Evolutionary conservation across 1,284 basidiomycete genomes (phyloP).

Genomic region (Naganishia sp.): DNA sequence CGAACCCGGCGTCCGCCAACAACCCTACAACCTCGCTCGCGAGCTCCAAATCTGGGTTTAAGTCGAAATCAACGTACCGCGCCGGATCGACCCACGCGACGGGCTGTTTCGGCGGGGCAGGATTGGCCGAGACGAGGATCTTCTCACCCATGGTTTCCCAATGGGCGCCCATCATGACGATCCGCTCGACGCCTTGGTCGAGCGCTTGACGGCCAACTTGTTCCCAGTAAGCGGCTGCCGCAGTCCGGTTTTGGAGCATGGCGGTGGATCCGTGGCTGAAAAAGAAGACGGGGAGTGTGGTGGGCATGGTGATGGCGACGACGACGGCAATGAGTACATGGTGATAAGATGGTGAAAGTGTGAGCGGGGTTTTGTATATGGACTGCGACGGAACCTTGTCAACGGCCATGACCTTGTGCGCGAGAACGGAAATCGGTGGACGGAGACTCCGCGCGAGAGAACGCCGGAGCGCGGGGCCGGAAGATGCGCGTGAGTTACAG

Average conservation of each 20-base stretch:
- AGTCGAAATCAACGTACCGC: conserved; percentile 38
- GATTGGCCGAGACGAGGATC: conserved; percentile 38
- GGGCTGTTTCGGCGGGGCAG: conserved; percentile 40
- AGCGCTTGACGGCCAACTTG: conserved; percentile 39
- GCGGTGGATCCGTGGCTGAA: conserved; percentile 41
- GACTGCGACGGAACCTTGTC: too few relatives aligned
- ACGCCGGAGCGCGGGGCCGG: too few relatives aligned
- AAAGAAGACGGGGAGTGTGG: conserved; percentile 33
- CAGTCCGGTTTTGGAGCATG: conserved; percentile 40
- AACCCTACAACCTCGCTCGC: conserved; percentile 34
- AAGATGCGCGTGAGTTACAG: too few relatives aligned
- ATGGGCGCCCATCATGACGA: conserved; percentile 43
- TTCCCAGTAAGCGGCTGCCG: conserved; percentile 41
- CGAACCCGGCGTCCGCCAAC: conserved; percentile 36
- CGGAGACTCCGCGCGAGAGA: too few relatives aligned
- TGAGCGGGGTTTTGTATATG: too few relatives aligned
- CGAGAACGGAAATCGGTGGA: too few relatives aligned
- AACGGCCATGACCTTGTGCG: too few relatives aligned
- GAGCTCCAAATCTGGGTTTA: conserved; percentile 36
- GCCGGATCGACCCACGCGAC: conserved; percentile 38
- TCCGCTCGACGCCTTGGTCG: conserved; percentile 38
- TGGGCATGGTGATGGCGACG: neutral
- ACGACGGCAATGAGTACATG: too few relatives aligned
- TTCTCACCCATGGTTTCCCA: conserved; percentile 39
- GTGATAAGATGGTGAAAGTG: too few relatives aligned